phyloP scores from a whole-genome alignment of 2,329 filamentous ascomycete species.

The Gaeumannomyces tritici region DNA sequence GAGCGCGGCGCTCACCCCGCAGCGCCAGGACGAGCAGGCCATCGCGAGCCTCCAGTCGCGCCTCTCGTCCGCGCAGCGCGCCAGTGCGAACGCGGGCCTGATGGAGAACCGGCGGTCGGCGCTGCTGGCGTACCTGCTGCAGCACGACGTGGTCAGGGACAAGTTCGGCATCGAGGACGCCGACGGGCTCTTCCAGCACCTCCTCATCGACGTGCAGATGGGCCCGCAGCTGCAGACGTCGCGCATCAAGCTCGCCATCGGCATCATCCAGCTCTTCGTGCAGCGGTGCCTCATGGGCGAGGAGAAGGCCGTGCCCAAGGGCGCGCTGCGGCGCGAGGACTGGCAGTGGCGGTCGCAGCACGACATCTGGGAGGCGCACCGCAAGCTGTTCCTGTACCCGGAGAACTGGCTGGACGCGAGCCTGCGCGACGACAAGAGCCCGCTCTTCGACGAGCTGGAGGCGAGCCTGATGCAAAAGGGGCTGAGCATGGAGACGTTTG shows the following conservation, averaged over 20 bases:
- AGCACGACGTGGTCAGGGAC: background rate
- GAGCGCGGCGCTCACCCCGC: too few relatives aligned
- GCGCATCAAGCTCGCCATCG: constrained; percentile 21
- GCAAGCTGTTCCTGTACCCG: constrained; percentile 20
- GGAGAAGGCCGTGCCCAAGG: constrained; percentile 10
- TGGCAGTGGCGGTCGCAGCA: constrained; percentile 19
- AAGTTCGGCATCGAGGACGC: constrained; percentile 8
- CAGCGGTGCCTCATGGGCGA: constrained; percentile 20
- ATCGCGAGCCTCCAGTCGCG: too few relatives aligned
- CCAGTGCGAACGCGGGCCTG: background rate
- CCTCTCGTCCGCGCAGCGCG: too few relatives aligned
- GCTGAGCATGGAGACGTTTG: constrained; percentile 6
- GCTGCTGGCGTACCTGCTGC: constrained; percentile 12
- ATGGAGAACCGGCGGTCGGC: constrained; percentile 5
- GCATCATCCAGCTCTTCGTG: constrained; percentile 18
- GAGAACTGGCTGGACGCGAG: constrained; percentile 22
- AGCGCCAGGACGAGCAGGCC: too few relatives aligned
- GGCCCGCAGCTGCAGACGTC: constrained; percentile 15
- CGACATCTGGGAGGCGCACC: constrained; percentile 18
- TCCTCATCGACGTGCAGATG: constrained; percentile 22
- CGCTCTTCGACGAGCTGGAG: constrained; percentile 15
- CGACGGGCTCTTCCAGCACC: constrained; percentile 18
- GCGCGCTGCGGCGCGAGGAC: background rate
- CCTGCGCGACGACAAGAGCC: constrained; percentile 21
- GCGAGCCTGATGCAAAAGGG: constrained; percentile 13